Base-by-base conservation (phyloP, 768 basidiomycete genomes). In the Termitomyces sp. region DNA sequence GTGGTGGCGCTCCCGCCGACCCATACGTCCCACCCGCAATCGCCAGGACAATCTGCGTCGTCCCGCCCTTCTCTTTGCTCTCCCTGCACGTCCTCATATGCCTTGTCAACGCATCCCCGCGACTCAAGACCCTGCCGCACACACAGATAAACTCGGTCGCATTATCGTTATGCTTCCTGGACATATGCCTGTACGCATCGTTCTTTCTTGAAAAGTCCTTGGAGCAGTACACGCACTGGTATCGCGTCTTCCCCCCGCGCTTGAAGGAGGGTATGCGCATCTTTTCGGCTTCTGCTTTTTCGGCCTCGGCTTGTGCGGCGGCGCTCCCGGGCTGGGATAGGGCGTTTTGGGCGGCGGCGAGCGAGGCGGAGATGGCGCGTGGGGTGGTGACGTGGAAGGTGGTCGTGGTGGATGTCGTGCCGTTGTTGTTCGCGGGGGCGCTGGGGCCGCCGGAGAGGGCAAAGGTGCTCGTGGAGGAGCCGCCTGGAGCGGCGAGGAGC, bases 101-200 rank as follows among this genome's bases (percentile, higher is more conserved):
- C 34, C 61, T 50, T 10, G 53, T 59, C 46, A 63, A 25, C 38
- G 61, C 61, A 49, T 63, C 61, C 1, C 52, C 61, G 1, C 61
- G 51, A 34, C 61, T 63, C 51, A 63, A 29, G 7, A 55, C 57
- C 36, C 60, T 34, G 20, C 60, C 60, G 37, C 60, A 61, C 2
- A 64, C 63, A 50, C 63, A 64, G 5, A 64, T 60, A 64, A 64
- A 64, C 63, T 64, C 63, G 1, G 49, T 56, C 40, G 63, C 63
- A 46, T 64, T 58, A 51, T 65, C 59, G 14, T 62, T 62, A 50
- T 65, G 64, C 51, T 65, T 65, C 42, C 61, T 3, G 29, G 58
- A 62, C 64, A 65, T 65, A 37, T 65, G 64, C 34, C 64, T 42
- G 10, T 62, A 65, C 51, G 64, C 64, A 29, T 65, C 64, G 59